Evolutionary conservation across 768 basidiomycete species (phyloP).

Genomic region (Auricularia sp.): DNA sequence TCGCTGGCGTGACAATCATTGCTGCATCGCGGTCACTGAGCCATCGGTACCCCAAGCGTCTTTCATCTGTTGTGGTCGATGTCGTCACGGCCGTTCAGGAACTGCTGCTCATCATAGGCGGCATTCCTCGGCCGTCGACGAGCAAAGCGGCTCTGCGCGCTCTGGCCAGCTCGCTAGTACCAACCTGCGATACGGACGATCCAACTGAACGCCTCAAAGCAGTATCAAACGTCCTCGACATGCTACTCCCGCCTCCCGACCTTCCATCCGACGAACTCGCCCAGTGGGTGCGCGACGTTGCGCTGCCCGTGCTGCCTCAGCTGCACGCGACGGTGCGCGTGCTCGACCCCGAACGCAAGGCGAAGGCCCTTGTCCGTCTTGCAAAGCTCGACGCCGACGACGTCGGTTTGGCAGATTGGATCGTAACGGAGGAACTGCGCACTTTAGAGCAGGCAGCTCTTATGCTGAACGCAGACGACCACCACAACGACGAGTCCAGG

Average conservation of each 20-base stretch:
- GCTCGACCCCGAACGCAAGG: conserved; percentile 46
- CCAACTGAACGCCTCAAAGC: conserved; percentile 26
- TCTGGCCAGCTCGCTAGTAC: conserved; percentile 36
- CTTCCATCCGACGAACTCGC: conserved; percentile 23
- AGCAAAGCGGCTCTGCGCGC: conserved; percentile 33
- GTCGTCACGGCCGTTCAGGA: background rate
- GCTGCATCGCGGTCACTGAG: conserved; percentile 11
- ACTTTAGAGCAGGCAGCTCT: conserved; percentile 31
- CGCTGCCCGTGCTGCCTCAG: conserved; percentile 49
- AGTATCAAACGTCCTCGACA: conserved; percentile 43
- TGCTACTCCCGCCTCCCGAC: conserved; percentile 44
- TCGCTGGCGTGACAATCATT: background rate
- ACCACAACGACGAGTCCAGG: background rate
- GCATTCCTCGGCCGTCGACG: conserved; percentile 46
- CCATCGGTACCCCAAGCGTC: too few species aligned
- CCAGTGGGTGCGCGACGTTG: conserved; percentile 41
- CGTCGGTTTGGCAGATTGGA: conserved; percentile 57
- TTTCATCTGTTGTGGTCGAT: too few species aligned
- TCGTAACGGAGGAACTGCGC: conserved; percentile 54
- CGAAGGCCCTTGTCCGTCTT: conserved; percentile 43
- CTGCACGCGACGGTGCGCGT: conserved; percentile 44
- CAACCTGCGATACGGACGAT: conserved; percentile 27
- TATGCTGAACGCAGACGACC: conserved; percentile 23
- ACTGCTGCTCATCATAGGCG: conserved; percentile 24
- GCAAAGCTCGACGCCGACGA: conserved; percentile 45